These are phyloP conservation scores for Sideroxylon spinosum DNA, from an alignment of 179 eudicot genomes.

Conservation along the genomic window DNA sequence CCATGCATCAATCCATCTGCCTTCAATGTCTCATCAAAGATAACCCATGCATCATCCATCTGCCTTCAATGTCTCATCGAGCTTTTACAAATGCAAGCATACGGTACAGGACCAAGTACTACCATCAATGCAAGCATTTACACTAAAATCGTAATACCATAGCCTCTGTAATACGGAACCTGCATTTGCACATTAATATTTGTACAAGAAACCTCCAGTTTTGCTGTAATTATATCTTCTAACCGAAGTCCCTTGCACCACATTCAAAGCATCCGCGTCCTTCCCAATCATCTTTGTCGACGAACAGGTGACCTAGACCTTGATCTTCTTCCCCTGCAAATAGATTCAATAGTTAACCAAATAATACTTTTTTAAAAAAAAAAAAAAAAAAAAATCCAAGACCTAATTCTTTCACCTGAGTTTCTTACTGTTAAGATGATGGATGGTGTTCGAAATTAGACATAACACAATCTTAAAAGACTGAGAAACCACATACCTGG, in stretches of 20 bases:
- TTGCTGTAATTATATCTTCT: background rate
- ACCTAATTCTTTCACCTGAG: constrained; percentile 21
- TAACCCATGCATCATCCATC: background rate
- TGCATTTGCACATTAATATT: background rate
- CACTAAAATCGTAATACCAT: background rate
- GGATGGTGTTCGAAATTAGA: constrained; percentile 17
- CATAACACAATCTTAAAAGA: constrained; percentile 15
- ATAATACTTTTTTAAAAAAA: background rate
- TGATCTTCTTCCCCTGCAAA: constrained; percentile 63
- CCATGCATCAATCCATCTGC: no score
- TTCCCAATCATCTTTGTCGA: constrained; percentile 33
- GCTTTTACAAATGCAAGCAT: background rate
- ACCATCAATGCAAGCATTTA: background rate
- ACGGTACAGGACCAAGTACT: background rate
- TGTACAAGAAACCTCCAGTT: background rate
- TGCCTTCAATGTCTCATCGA: background rate
- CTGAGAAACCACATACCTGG: constrained; percentile 50
- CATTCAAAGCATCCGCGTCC: constrained; percentile 4
- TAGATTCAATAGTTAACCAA: background rate
- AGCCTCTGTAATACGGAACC: background rate
- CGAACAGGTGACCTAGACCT: constrained; percentile 80
- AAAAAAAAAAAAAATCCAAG: constrained; percentile 3
- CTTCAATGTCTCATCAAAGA: no score
- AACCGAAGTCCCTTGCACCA: background rate
- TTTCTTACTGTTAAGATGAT: constrained; percentile 10